These are phyloP conservation scores for Canariomyces notabilis DNA, from an alignment of 2,329 filamentous ascomycete genomes.

Conservation along the genomic window DNA sequence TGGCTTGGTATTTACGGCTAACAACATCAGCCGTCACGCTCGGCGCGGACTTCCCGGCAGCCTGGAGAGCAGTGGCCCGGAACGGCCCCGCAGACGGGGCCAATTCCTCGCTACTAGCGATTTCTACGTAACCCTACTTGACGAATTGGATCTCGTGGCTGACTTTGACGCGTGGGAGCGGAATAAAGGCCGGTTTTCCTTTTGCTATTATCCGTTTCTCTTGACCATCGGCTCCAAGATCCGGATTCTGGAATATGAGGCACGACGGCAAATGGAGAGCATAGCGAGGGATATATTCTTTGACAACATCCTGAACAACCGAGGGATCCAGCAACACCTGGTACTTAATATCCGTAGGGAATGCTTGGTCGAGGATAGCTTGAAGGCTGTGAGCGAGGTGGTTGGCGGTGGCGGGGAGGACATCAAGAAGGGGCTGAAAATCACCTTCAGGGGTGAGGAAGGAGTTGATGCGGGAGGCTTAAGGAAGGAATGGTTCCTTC, in stretches of 20 bases:
- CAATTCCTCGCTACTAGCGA: constrained; percentile 73
- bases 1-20: constrained; percentile 76
- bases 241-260: constrained; percentile 82
- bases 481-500: constrained; percentile 90
- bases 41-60: constrained; percentile 27
- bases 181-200: constrained; percentile 68
- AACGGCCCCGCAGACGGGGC: constrained; percentile 46
- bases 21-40: constrained; percentile 47
- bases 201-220: constrained; percentile 90
- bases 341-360: constrained; percentile 74
- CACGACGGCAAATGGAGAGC: constrained; percentile 80
- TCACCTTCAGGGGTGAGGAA: constrained; percentile 83
- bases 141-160: constrained; percentile 76
- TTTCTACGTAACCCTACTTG: constrained; percentile 83
- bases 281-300: constrained; percentile 89
- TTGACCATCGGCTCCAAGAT: constrained; percentile 91
- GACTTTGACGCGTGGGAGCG: constrained; percentile 89
- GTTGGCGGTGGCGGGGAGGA: constrained; percentile 77
- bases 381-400: constrained; percentile 78
- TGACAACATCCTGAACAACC: constrained; percentile 74
- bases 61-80: constrained; percentile 34
- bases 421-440: constrained; percentile 82
- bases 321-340: constrained; percentile 70
- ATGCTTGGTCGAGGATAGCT: constrained; percentile 82
- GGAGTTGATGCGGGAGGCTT: constrained; percentile 86